Evolutionary conservation across 1,284 basidiomycete species (phyloP), one percentile per base, ranked within the genome.

Genomic region (Pterula multifida): DNA sequence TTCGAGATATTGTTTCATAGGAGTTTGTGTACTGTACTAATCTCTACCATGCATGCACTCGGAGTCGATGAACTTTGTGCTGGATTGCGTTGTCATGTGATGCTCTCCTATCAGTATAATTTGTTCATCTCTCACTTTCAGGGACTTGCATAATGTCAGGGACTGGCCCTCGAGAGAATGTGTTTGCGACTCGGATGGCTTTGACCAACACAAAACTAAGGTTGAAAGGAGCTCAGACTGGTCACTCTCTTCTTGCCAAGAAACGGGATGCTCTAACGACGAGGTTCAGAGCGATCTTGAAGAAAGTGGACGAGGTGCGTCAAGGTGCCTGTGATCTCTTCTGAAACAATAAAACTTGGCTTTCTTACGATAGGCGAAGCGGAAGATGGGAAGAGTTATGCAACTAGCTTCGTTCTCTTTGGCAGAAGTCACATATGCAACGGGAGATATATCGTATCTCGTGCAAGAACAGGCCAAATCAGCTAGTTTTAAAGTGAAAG

Each of bases 341-440:
- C 42, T 15, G 11, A 9, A 23, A 45, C 17, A 12, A 12, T 36
- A 12, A 36, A 36, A 17, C 12, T 36, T 36, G 12, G 32, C 32
- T 12, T 36, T n/a, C n/a, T n/a, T 23, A 35, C 32, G 15, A 21
- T 56, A 94, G 90, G 95, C 96, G 15, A 99, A 99, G 68, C 82
- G 93, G 53, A 93, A 98, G 72, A 98, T 98, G 96, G 96, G 96
- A 36, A 77, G 87, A 56, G 94, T 98, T 25, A 96, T 99, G 83
- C 96, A 98, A 66, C 75, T 96, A 48, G 96, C 96, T 15, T 96
- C 94, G 45, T 97, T 99, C 76, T 95, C 91, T 39, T 85, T 98
- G 67, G 96, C 96, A 1, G 96, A 98, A 66, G 96, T 98, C 54
- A 93, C 91, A 24, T 99, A 98, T 68, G 84, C 93, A 28, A 96